Percentiles rank a stretch among this genome's conserved stretches.
phyloP scores from a whole-genome alignment of 164 flowering plant genomes.

The Vitis rupestris region DNA sequence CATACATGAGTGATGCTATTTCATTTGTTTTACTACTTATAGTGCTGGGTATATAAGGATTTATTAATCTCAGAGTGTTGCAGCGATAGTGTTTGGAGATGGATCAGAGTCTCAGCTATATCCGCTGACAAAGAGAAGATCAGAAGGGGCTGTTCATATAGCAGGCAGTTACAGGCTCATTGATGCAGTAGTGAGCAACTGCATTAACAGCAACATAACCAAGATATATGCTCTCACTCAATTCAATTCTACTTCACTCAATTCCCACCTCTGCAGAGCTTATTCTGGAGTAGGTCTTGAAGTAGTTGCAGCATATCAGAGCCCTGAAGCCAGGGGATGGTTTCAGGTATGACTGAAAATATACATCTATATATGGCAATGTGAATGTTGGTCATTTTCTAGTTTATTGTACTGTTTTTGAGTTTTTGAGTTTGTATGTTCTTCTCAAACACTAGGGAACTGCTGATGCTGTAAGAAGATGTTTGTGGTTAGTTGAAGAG shows the following conservation, averaged over 20 bases:
- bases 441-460: constrained; percentile 42
- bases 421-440: neutral
- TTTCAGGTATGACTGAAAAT: constrained; percentile 47
- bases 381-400: neutral
- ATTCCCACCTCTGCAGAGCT: constrained; percentile 77
- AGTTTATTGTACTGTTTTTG: neutral
- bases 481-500: constrained; percentile 76
- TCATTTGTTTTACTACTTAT: neutral
- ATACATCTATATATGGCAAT: neutral
- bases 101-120: constrained; percentile 61
- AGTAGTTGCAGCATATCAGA: constrained; percentile 81
- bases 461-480: constrained; percentile 87
- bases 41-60: neutral
- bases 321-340: constrained; percentile 67
- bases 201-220: constrained; percentile 75
- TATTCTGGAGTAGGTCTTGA: constrained; percentile 56
- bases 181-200: constrained; percentile 83
- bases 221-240: constrained; percentile 86
- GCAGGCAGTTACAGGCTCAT: constrained; percentile 81
- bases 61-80: constrained; percentile 51
- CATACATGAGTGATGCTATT: neutral
- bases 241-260: constrained; percentile 86
- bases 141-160: constrained; percentile 75
- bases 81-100: constrained; percentile 75
- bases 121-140: constrained; percentile 73